Base-by-base conservation (phyloP, 345 rosid genomes). In the Excoecaria agallocha region DNA sequence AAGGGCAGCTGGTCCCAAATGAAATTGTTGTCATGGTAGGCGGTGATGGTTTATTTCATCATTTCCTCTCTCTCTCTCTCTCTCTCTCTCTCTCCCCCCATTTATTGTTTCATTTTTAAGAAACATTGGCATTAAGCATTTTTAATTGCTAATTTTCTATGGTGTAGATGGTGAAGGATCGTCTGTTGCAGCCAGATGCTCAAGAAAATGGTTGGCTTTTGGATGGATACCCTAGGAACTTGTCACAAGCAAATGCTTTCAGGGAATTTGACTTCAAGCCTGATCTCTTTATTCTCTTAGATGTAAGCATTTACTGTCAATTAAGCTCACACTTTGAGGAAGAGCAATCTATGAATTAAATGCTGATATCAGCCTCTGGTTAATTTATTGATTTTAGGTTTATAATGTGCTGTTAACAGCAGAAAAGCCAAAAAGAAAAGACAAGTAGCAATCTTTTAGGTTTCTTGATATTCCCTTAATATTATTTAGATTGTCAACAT, bases 181-280 rank as follows among this genome's bases (percentile, higher is more conserved):
- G 93, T 58, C 78, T 94, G 20, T 75, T 77, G 30, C 89, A 86
- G 85, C 83, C 88, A 13, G 97, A 94, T 84, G 86, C 97, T 74
- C 76, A 82, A 75, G 85, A 88, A 79, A 88, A 84, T 9, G 98
- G 97, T 35, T 94, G 98, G 98, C 97, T 94, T 82, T 84, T 94
- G 77, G 98, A 94, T 89, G 98, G 97, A 75, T 94, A 89, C 61
- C 98, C 98, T 51, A 84, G 98, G 80, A 94, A 97, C 84, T 80
- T 75, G 78, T 92, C 95, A 4, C 97, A 94, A 84, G 97, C 95
- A 68, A 84, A 84, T 67, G 97, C 93, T 83, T 87, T 94, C n/a
- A 79, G 81, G 76, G 83, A 84, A 16, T 86, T 65, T 77, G 91
- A 93, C 22, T 80, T 92, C 80, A 79, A 76, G 74, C 94, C 98